Evolutionary conservation across 1,284 basidiomycete genomes (phyloP).

Genomic region (Butyriboletus regius): DNA sequence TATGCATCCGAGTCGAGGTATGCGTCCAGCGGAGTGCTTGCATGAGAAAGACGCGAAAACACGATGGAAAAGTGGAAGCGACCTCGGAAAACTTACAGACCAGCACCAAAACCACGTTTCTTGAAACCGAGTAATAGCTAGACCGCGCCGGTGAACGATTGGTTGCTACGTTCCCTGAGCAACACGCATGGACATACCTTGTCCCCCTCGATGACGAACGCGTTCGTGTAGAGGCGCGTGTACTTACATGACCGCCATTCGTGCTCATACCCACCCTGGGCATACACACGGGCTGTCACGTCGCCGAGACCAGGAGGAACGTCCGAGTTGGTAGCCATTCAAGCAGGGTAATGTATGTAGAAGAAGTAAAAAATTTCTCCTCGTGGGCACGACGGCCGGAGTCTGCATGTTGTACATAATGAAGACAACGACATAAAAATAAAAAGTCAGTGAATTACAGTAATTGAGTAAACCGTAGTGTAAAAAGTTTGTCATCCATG

Average conservation of each 20-base stretch:
- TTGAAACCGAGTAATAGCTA: slow-evolving; percentile 45
- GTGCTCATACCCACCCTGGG: slow-evolving; percentile 22
- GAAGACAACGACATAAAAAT: background rate
- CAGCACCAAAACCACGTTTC: slow-evolving; percentile 43
- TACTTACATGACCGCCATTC: slow-evolving; percentile 24
- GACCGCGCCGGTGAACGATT: background rate
- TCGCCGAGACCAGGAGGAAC: slow-evolving; percentile 27
- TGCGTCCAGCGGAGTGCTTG: background rate
- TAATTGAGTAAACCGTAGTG: background rate
- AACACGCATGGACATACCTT: slow-evolving; percentile 16
- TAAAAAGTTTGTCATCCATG: background rate
- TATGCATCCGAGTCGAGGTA: background rate
- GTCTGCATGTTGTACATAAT: slow-evolving; percentile 12
- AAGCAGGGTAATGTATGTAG: background rate
- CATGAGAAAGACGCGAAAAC: background rate
- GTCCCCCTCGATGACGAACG: slow-evolving; percentile 31
- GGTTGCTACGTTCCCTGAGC: background rate
- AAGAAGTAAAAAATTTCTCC: background rate
- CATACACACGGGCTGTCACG: slow-evolving; percentile 12
- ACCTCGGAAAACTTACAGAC: slow-evolving; percentile 31
- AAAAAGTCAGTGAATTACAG: background rate
- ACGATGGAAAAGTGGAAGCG: background rate
- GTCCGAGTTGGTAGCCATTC: slow-evolving; percentile 14
- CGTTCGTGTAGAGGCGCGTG: slow-evolving; percentile 32
- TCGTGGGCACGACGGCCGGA: background rate